A percentile compares a stretch with the other conserved stretches of the same genome.
These are phyloP conservation scores for Penicillium riverlandense DNA, from an alignment of 495 filamentous ascomycete species.

Conservation along the genomic window DNA sequence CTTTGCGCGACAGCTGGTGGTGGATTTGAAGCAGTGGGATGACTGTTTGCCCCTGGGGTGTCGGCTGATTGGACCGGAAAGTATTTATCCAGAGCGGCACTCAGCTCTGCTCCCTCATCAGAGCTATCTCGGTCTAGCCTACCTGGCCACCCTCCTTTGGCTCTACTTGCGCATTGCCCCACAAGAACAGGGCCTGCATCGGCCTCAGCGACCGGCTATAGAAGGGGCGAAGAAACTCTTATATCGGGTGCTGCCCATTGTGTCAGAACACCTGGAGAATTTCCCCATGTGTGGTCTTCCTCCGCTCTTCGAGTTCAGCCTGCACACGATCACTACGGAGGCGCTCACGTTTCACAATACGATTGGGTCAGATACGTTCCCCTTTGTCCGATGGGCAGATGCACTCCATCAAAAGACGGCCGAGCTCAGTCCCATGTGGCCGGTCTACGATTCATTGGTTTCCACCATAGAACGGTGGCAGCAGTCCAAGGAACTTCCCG, in stretches of 20 bases:
- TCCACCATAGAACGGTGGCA: constrained; percentile 28
- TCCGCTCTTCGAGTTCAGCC: constrained; percentile 36
- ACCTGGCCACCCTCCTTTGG: constrained; percentile 38
- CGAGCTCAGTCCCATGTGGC: constrained; percentile 25
- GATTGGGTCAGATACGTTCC: constrained; percentile 28
- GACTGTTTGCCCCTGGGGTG: constrained; percentile 34
- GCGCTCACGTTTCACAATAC: constrained; percentile 27
- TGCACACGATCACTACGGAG: constrained; percentile 35
- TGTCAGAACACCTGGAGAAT: constrained; percentile 41
- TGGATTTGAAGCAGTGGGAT: constrained; percentile 36
- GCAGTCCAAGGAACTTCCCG: constrained; percentile 13
- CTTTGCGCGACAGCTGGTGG: constrained; percentile 34
- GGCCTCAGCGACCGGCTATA: constrained; percentile 28
- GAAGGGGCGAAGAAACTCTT: constrained; percentile 41
- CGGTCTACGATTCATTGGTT: constrained; percentile 28
- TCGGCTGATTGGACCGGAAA: constrained; percentile 34
- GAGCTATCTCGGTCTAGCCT: constrained; percentile 39
- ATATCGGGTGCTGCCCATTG: constrained; percentile 32
- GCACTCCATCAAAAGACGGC: constrained; percentile 26
- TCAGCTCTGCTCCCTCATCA: constrained; percentile 43
- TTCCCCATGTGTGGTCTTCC: constrained; percentile 41
- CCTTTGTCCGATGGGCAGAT: constrained; percentile 33
- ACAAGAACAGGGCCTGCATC: constrained; percentile 24
- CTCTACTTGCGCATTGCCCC: constrained; percentile 35
- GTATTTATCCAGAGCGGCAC: constrained; percentile 35